Conservation (phyloP, 1,284 basidiomycete species). For the Rhodotorula sp. region DNA sequence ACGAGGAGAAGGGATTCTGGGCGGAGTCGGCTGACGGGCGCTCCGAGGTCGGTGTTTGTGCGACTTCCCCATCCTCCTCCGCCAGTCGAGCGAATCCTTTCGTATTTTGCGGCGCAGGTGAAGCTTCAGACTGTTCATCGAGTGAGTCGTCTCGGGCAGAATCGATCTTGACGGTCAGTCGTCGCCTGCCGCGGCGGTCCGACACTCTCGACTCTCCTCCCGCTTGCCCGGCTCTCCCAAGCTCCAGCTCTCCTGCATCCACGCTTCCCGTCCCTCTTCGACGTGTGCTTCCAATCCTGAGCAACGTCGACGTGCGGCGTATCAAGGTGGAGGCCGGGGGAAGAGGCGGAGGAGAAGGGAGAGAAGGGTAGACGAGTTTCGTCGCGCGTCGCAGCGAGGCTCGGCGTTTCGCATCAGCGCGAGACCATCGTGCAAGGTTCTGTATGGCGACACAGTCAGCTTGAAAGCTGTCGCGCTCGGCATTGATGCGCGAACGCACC, state of each 20-base stretch:
- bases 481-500: neutral
- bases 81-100: neutral
- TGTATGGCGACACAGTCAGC: neutral
- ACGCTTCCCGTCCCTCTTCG: neutral
- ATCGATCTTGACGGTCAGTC: constrained; percentile 2
- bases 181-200: neutral
- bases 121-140: too few relatives aligned
- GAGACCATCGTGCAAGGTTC: constrained; percentile 17
- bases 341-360: constrained; percentile 5
- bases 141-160: neutral
- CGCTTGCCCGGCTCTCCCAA: neutral
- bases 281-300: neutral
- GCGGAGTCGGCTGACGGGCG: neutral
- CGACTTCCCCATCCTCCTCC: neutral
- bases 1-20: constrained; percentile 8
- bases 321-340: constrained; percentile 2
- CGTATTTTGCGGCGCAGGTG: too few relatives aligned
- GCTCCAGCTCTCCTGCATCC: constrained; percentile 6
- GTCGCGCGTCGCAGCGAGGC: constrained; percentile 11
- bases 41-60: neutral
- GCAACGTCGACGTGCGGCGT: constrained; percentile 3
- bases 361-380: neutral
- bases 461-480: neutral
- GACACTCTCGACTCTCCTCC: neutral
- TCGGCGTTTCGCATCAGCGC: constrained; percentile 6